Conservation (phyloP, 2,329 filamentous ascomycete species). For the Cladosporium sp. region DNA sequence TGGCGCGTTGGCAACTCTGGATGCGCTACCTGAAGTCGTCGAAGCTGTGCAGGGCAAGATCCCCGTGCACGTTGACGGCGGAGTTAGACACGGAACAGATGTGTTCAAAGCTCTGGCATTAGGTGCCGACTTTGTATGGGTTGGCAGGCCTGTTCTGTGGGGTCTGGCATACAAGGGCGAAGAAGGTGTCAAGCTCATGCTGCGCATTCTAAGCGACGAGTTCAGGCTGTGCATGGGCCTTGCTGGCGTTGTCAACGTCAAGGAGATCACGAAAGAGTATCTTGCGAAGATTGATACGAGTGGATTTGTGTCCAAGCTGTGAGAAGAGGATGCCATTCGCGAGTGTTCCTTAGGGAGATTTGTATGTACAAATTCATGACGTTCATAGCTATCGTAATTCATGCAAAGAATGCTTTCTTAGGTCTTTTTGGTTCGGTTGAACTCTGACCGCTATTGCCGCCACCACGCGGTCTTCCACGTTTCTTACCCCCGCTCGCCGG, state of each 20-base stretch:
- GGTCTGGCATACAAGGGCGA: slow-evolving; percentile 46
- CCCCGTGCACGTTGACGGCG: slow-evolving; percentile 62
- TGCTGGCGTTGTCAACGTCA: slow-evolving; percentile 41
- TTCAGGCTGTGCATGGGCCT: slow-evolving; percentile 46
- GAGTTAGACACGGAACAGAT: slow-evolving; percentile 56
- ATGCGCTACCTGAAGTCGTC: slow-evolving; percentile 44
- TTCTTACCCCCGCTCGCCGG: background rate
- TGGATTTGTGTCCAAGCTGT: slow-evolving; percentile 35
- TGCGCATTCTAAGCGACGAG: slow-evolving; percentile 47
- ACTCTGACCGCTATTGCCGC: background rate
- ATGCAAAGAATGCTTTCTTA: slow-evolving; percentile 16
- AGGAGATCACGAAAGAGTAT: slow-evolving; percentile 44
- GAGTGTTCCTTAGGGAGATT: too few species aligned
- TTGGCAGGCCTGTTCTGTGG: slow-evolving; percentile 52
- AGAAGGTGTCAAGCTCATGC: slow-evolving; percentile 44
- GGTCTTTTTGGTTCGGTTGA: slow-evolving; percentile 8
- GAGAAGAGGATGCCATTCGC: background rate
- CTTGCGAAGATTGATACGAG: slow-evolving; percentile 41
- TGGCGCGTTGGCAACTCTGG: slow-evolving; percentile 56
- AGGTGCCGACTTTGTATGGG: slow-evolving; percentile 48
- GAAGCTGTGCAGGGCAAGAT: slow-evolving; percentile 43
- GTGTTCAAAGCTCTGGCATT: slow-evolving; percentile 58
- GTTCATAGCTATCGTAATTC: slow-evolving; percentile 13
- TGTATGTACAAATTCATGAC: background rate
- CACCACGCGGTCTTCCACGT: slow-evolving; percentile 9